Evolutionary conservation across 306 rosid genomes (phyloP), one percentile per base, ranked within the genome.

Genomic region (Rubus idaeus): DNA sequence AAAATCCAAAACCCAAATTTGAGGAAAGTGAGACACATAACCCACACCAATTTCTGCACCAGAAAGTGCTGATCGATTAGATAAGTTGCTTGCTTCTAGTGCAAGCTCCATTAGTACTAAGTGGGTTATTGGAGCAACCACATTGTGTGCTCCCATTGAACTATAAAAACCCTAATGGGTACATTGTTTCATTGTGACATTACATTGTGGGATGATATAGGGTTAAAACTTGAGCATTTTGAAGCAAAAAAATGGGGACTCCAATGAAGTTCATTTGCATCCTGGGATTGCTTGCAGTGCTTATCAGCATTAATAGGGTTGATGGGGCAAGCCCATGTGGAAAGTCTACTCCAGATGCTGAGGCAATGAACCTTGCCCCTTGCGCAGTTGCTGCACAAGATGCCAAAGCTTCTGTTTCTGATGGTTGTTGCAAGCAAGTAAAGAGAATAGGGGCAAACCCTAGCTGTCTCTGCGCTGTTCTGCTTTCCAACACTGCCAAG

Each of bases 301-400:
- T 81, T 47, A 65, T 79, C 47, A 73, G 88, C 71, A 21, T 37
- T 66, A 75, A 52, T 73, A 65, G 21, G 37, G 85, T 73, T 42
- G 82, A 86, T 55, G 82, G 86, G 77, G 88, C 84, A 46, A 84
- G 91, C 35, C 87, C 88, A 35, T 87, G 92, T 83, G 95, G 95
- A 0, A 90, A 71, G n/a, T 16, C 58, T 16, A 82, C 83, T 2
- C 94, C 90, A 69, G 91, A 88, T n/a, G 79, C 75, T n/a, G 86
- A 88, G 70, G 92, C 92, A 39, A 2, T 81, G 45, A 90, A 81
- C 80, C 86, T 90, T 46, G 90, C 83, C 10, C 87, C 92, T 60
- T 90, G 92, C 83, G 87, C 79, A n/a, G 8, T 37, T 10, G 92
- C 92, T 52, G 89, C 90, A 79, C 70, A 80, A 70, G 84, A 90